These are phyloP conservation scores for Phylloporus arenicola DNA, from an alignment of 768 basidiomycete species.

Conservation along the genomic window DNA sequence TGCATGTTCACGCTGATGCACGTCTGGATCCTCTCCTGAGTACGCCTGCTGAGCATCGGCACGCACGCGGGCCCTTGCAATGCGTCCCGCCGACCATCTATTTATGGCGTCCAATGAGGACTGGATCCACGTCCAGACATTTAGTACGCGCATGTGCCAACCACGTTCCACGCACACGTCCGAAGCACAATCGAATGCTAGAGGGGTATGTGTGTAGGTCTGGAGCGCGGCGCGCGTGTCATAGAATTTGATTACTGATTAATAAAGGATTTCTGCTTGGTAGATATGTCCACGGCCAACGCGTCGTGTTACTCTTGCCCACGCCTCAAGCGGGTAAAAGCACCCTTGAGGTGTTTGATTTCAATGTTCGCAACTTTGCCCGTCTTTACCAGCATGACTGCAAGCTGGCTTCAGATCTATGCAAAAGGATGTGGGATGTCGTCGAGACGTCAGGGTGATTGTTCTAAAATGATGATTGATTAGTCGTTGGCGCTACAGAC, in stretches of 20 bases:
- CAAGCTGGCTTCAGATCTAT: too few species aligned
- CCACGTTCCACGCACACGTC: conserved; percentile 7
- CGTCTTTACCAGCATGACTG: neutral
- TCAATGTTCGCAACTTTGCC: conserved; percentile 20
- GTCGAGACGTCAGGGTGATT: too few species aligned
- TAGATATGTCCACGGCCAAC: conserved; percentile 40
- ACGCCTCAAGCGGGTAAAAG: conserved; percentile 2
- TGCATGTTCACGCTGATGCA: too few species aligned
- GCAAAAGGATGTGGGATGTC: too few species aligned
- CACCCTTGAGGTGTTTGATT: conserved; percentile 26
- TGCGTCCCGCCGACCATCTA: conserved; percentile 15
- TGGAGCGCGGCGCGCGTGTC: neutral
- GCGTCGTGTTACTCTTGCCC: conserved; percentile 29
- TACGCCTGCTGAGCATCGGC: conserved; percentile 14
- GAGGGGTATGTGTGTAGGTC: conserved; percentile 8
- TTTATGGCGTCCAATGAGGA: conserved; percentile 27
- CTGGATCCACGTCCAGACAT: conserved; percentile 19
- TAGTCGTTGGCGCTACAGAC: too few species aligned
- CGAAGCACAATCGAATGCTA: conserved; percentile 27
- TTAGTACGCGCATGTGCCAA: conserved; percentile 14
- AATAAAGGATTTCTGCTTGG: neutral
- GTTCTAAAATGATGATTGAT: too few species aligned
- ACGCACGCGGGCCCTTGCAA: conserved; percentile 31
- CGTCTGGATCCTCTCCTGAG: conserved; percentile 1
- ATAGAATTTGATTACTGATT: neutral